Evolutionary conservation across 2,329 filamentous ascomycete species (phyloP).

Genomic region (Cucurbitaria berberidis): DNA sequence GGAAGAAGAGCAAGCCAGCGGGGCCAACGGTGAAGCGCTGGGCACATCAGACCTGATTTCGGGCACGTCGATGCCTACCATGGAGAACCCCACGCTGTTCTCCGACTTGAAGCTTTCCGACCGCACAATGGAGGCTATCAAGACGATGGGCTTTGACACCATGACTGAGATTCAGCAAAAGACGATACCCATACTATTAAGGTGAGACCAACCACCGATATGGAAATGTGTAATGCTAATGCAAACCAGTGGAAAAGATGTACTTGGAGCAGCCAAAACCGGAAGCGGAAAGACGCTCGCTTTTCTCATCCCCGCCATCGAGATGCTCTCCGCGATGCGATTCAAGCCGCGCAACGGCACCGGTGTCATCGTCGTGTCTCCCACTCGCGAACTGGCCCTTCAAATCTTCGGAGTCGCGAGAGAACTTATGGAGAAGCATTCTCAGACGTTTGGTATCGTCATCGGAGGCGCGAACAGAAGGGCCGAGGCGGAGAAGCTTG

Average conservation of each 20-base stretch:
- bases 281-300: constrained; percentile 94
- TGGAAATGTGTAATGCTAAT: constrained; percentile 2
- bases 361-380: constrained; percentile 90
- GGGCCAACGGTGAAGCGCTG: constrained; percentile 36
- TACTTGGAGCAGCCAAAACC: constrained; percentile 94
- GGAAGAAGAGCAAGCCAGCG: constrained; percentile 26
- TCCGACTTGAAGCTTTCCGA: constrained; percentile 83
- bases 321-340: constrained; percentile 86
- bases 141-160: constrained; percentile 89
- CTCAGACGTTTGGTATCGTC: constrained; percentile 93
- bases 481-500: constrained; percentile 91
- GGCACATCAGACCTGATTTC: constrained; percentile 59
- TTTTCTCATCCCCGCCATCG: constrained; percentile 91
- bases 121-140: constrained; percentile 85
- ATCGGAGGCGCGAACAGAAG: constrained; percentile 92
- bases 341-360: constrained; percentile 91
- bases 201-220: constrained; percentile 42
- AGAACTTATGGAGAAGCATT: constrained; percentile 91
- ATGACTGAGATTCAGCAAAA: constrained; percentile 96
- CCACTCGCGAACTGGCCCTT: constrained; percentile 89
- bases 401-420: constrained; percentile 96
- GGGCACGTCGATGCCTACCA: constrained; percentile 62
- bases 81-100: constrained; percentile 73
- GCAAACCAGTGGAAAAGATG: constrained; percentile 70
- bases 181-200: constrained; percentile 85